Evolutionary conservation across 2,329 filamentous ascomycete genomes (phyloP).

Genomic region (Raffaelea ambrosiae): DNA sequence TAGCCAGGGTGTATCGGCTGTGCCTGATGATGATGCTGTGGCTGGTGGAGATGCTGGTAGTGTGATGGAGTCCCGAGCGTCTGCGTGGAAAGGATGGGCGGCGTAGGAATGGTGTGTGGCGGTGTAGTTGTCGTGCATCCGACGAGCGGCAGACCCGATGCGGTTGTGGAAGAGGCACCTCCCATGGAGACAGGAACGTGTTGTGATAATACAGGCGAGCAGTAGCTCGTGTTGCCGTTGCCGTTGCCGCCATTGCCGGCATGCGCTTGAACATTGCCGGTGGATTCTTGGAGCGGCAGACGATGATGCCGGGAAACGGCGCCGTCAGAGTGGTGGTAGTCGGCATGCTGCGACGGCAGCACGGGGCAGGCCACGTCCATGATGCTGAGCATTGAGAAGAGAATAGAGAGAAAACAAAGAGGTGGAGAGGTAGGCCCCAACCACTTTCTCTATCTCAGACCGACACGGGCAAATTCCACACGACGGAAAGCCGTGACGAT

Average conservation of each 20-base stretch:
- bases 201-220: constrained; percentile 22
- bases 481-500: background rate
- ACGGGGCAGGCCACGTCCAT: constrained; percentile 37
- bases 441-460: too few species aligned
- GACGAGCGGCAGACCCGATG: too few species aligned
- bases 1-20: constrained; percentile 11
- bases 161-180: constrained; percentile 5
- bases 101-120: constrained; percentile 24
- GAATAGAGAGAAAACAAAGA: too few species aligned
- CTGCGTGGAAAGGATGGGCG: constrained; percentile 41
- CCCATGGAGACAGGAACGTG: background rate
- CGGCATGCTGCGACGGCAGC: constrained; percentile 39
- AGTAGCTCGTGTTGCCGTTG: constrained; percentile 27
- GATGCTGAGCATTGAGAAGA: constrained; percentile 11
- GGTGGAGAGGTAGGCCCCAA: too few species aligned
- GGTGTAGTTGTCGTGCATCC: constrained; percentile 4
- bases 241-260: constrained; percentile 6
- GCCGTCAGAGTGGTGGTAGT: constrained; percentile 30
- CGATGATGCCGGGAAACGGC: constrained; percentile 33
- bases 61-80: constrained; percentile 27
- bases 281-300: constrained; percentile 43
- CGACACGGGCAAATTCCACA: too few species aligned
- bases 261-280: constrained; percentile 38
- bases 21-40: constrained; percentile 10
- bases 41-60: constrained; percentile 7